These are phyloP conservation scores for Camelina neglecta DNA, from an alignment of 345 rosid species.

Conservation along the genomic window DNA sequence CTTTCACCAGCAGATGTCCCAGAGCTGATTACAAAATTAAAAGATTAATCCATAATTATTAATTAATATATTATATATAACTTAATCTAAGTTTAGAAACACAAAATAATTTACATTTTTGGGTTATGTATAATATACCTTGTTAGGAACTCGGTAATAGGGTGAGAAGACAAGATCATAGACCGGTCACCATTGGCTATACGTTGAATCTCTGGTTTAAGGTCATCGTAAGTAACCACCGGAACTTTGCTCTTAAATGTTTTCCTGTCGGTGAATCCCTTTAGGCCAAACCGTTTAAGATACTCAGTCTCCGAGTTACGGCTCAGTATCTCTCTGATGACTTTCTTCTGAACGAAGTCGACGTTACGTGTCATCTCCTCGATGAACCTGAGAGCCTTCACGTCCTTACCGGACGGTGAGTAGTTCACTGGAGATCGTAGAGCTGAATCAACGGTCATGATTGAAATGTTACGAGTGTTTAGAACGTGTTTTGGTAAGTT, in stretches of 20 bases:
- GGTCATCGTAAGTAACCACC: slow-evolving; percentile 66
- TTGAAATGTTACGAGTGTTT: not conserved
- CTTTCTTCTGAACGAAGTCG: slow-evolving; percentile 58
- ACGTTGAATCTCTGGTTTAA: slow-evolving; percentile 73
- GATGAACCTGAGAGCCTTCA: slow-evolving; percentile 63
- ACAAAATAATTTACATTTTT: not conserved
- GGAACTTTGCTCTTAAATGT: slow-evolving; percentile 63
- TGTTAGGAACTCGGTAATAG: slow-evolving; percentile 74
- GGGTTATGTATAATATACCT: slow-evolving; percentile 45
- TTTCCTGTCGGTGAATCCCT: slow-evolving; percentile 58
- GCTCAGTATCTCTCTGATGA: slow-evolving; percentile 56
- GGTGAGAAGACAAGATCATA: slow-evolving; percentile 63
- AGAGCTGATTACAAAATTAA: slow-evolving; percentile 53
- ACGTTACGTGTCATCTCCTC: slow-evolving; percentile 63
- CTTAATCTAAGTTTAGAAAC: not conserved
- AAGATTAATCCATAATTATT: not conserved
- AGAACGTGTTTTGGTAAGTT: not conserved
- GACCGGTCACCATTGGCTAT: slow-evolving; percentile 78
- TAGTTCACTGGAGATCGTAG: slow-evolving; percentile 48
- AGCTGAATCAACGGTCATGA: slow-evolving; percentile 61
- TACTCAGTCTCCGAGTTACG: slow-evolving; percentile 69
- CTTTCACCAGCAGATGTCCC: slow-evolving; percentile 98
- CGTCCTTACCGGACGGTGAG: slow-evolving; percentile 56
- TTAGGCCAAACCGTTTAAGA: slow-evolving; percentile 53
- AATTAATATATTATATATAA: not conserved